Percentiles rank a stretch among this genome's conserved stretches.
Conservation (phyloP, 1,139 yeast genomes). For the Ogataea hybrid region DNA sequence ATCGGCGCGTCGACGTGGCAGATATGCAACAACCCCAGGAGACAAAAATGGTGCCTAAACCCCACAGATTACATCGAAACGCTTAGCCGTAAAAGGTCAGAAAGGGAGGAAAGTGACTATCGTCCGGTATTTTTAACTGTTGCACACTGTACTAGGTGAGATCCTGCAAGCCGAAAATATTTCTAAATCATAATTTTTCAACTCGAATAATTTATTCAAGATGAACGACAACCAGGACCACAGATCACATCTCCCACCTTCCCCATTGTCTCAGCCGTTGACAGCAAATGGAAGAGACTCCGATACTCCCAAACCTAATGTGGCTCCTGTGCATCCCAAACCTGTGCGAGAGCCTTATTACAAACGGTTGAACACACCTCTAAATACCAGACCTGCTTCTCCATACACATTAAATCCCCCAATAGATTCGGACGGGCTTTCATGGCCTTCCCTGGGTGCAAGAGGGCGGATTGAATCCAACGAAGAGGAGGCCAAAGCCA, state of each 20-base stretch:
- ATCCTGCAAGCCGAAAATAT: background rate
- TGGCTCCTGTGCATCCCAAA: conserved; percentile 24
- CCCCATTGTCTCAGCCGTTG: conserved; percentile 19
- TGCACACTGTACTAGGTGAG: no score
- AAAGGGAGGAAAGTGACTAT: no score
- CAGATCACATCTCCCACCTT: conserved; percentile 12
- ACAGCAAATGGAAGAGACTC: conserved; percentile 6
- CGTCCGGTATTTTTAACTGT: no score
- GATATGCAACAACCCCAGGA: no score
- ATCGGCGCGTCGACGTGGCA: conserved; percentile 4
- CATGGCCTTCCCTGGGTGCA: conserved; percentile 95
- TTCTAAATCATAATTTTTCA: conserved; percentile 4
- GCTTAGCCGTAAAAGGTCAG: no score
- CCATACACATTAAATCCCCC: conserved; percentile 85
- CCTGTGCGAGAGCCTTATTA: conserved; percentile 34
- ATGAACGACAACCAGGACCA: conserved; percentile 5
- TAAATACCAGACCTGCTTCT: conserved; percentile 75
- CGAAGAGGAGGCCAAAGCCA: conserved; percentile 53
- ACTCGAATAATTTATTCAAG: background rate
- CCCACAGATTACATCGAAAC: no score
- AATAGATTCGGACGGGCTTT: conserved; percentile 83
- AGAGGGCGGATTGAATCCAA: conserved; percentile 67
- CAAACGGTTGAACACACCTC: conserved; percentile 40
- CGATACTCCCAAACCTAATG: conserved; percentile 6
- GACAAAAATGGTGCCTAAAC: no score